Evolutionary conservation across 352 stramenopile genomes (phyloP), one percentile per base, ranked within the genome.

Genomic region (Pythium myriotylum): DNA sequence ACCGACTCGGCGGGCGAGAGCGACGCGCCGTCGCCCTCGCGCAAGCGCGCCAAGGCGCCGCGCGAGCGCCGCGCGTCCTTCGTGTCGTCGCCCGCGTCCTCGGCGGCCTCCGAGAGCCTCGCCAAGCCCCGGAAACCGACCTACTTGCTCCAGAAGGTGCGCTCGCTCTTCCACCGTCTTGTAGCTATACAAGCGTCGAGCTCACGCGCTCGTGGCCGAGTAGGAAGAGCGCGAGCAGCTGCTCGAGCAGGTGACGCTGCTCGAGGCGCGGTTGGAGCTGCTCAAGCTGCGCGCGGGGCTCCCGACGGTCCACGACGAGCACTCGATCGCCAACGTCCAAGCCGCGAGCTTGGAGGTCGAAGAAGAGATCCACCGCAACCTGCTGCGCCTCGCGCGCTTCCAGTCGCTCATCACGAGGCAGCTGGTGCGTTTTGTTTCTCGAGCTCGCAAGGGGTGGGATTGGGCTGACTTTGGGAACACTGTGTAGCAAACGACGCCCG

Each of bases 101-200:
- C 35, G 50, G 5, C 22, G 41, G 20, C 20, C 24, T 41, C 39
- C 4, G 54, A 54, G 6, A 8, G 35, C 24, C 35, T n/a, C 51
- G 19, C 8, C 40, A 68, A 59, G 42, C 20, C 39, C 1, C 54
- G 55, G 16, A 68, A 68, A 32, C 52, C 60, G 1, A 68, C 60
- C 26, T 68, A 68, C 50, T 33, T 59, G 43, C 46, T 62, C n/a
- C 60, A 68, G 47, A 68, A 68, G 60, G 60, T 68, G 8, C 10
- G 53, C 12, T 35, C 5, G 29, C 29, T 35, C 10, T 35, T 10
- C 29, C 29, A 35, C 29, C 29, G n/a, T n/a, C n/a, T n/a, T n/a
- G n/a, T n/a, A n/a, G n/a, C n/a, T n/a, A n/a, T n/a, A n/a, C n/a
- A n/a, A n/a, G n/a, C n/a, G n/a, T n/a, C n/a, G n/a, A n/a, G n/a